A percentile compares a stretch with the other conserved stretches of the same genome.
These are phyloP conservation scores for Ochetophila trinervis DNA, from an alignment of 306 rosid species.

Conservation along the genomic window DNA sequence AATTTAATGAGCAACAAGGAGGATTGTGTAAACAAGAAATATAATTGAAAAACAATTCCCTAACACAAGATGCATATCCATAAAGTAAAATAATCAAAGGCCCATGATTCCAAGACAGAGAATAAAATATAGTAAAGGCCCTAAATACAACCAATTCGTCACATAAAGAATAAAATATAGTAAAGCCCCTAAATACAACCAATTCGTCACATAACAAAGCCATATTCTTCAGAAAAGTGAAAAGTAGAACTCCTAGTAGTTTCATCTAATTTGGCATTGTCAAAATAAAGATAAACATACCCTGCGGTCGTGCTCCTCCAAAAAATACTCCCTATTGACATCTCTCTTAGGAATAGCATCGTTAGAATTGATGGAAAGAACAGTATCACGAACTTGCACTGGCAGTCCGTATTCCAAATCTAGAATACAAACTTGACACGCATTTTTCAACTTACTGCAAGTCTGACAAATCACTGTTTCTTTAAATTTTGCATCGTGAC, in stretches of 20 bases:
- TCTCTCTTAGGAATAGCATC: conserved; percentile 91
- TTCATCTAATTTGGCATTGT: not conserved
- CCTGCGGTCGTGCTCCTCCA: conserved; percentile 93
- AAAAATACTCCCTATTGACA: conserved; percentile 85
- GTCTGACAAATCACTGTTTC: conserved; percentile 91
- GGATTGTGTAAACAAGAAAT: too few relatives aligned
- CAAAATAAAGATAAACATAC: conserved; percentile 32
- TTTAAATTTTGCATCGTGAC: conserved; percentile 83
- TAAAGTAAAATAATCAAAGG: too few relatives aligned
- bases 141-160: not conserved
- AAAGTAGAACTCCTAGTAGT: not conserved
- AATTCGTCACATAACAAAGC: too few relatives aligned
- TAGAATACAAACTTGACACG: conserved; percentile 89
- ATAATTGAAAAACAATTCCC: too few relatives aligned
- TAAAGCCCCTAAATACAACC: too few relatives aligned
- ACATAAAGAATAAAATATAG: too few relatives aligned
- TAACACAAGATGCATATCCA: too few relatives aligned
- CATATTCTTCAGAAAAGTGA: not conserved
- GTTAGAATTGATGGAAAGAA: conserved; percentile 66
- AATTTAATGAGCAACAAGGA: too few relatives aligned
- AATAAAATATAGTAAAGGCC: not conserved
- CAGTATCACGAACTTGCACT: conserved; percentile 86
- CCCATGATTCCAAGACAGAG: too few relatives aligned
- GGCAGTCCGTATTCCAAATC: conserved; percentile 94
- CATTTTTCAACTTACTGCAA: conserved; percentile 83